phyloP scores from a whole-genome alignment of 2,329 filamentous ascomycete species.

The Pezicula neosporulosa region DNA sequence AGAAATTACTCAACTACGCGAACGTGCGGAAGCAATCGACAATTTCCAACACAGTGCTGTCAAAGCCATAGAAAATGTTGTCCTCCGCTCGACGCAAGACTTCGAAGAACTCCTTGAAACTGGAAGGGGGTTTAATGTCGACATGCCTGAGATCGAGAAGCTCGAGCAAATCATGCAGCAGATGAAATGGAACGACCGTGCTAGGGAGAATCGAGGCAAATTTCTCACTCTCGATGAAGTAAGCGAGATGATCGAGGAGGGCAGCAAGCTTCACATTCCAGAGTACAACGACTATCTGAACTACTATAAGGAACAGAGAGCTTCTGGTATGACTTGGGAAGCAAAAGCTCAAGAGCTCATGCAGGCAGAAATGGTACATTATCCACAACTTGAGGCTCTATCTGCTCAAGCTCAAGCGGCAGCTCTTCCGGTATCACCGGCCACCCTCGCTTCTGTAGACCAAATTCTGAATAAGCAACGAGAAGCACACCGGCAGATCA shows the following conservation, averaged over 20 bases:
- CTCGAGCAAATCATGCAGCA: conserved; percentile 79
- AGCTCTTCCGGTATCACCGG: conserved; percentile 73
- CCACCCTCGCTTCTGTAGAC: conserved; percentile 80
- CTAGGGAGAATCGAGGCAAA: conserved; percentile 58
- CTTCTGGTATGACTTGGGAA: conserved; percentile 84
- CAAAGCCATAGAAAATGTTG: conserved; percentile 63
- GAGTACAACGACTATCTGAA: conserved; percentile 76
- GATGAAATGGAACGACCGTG: conserved; percentile 83
- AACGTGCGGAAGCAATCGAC: conserved; percentile 80
- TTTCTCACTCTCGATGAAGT: conserved; percentile 77
- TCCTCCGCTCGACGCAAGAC: conserved; percentile 62
- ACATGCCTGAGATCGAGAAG: conserved; percentile 82
- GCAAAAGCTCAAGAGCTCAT: conserved; percentile 89
- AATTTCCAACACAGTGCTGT: conserved; percentile 78
- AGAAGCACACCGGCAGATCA: conserved; percentile 85
- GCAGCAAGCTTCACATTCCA: conserved; percentile 72
- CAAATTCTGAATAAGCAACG: conserved; percentile 93
- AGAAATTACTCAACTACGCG: conserved; percentile 81
- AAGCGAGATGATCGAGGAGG: conserved; percentile 72
- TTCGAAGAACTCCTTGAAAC: conserved; percentile 90
- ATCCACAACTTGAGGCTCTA: conserved; percentile 88
- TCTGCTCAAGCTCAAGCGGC: conserved; percentile 72
- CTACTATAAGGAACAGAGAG: conserved; percentile 72
- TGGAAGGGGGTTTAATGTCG: conserved; percentile 84
- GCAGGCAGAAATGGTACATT: conserved; percentile 86